A percentile compares a stretch with the other conserved stretches of the same genome.
Conservation (phyloP, 164 flowering plant genomes). For the Stephania cephalantha region DNA sequence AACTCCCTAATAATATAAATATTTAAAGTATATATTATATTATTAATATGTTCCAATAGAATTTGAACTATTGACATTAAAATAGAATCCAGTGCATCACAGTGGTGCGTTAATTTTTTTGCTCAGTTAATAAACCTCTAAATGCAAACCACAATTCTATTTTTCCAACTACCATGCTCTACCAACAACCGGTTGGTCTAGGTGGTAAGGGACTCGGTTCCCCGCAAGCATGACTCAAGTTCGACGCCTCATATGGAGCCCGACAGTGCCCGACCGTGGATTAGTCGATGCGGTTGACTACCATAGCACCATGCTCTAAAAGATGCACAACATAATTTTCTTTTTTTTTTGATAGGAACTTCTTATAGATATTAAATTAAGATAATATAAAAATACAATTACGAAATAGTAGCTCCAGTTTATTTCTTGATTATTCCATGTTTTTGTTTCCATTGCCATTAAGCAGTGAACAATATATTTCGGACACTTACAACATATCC, state of each 20-base stretch:
- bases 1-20: too few species aligned
- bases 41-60: too few species aligned
- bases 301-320: not conserved
- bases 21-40: too few species aligned
- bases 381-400: not conserved
- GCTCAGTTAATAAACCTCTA: not conserved
- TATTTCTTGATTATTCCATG: not conserved
- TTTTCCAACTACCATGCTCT: not conserved
- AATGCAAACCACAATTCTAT: not conserved
- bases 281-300: too few species aligned
- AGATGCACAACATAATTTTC: not conserved
- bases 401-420: not conserved
- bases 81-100: too few species aligned
- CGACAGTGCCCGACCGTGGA: too few species aligned
- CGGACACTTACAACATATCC: slow-evolving; percentile 77
- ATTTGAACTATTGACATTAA: too few species aligned
- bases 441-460: not conserved
- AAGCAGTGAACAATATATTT: not conserved
- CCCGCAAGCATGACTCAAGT: too few species aligned
- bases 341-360: not conserved
- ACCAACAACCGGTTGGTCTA: too few species aligned
- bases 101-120: not conserved
- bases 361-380: not conserved
- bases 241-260: too few species aligned
- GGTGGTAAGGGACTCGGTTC: too few species aligned